Base-by-base conservation (phyloP, 2,329 filamentous ascomycete species). In the Alternaria sp. region DNA sequence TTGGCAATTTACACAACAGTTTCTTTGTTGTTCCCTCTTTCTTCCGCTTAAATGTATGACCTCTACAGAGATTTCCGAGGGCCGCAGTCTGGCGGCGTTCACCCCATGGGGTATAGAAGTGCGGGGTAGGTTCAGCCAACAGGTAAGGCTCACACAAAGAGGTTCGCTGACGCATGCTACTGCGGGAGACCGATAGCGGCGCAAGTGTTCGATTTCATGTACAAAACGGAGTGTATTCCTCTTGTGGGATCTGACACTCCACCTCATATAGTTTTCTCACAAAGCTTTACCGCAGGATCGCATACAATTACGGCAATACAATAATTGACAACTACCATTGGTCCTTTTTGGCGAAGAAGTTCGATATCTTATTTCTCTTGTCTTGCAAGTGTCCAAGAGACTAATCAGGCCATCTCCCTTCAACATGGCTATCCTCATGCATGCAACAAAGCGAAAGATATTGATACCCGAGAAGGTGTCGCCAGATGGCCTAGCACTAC, bases 391-490 rank as follows among this genome's bases (percentile, higher is more conserved):
- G 3, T 11, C n/a, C 0, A n/a, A 4, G 11, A 7, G 8, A 4
- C 14, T 24, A 39, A 3, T 5, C 17, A 14, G 7, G 21, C n/a
- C 9, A 3, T 13, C 21, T 17, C 21, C 3, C 17, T 13, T 44
- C 55, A 63, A n/a, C 34, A 79, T 78, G 77, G 57, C 74, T 28
- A 72, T 76, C 33, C 54, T 70, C 28, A 61, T 67, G 17, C 61
- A 71, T 26, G 63, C 65, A 29, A 56, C 69, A 21, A 77, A 73
- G 39, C 78, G 81, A 1, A 85, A 83, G 71, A 81, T 93, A 61
- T 85, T 95, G 28, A 90, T 93, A 39, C 88, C 91, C 1, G 91
- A 94, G 72, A 93, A 92, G 74, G 84, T 94, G 42, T 93, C 90
- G 1, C 81, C 87, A n/a, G 91, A 94, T 75, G 91, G 91, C 10